Evolutionary conservation across 331 rosid genomes (phyloP).

Genomic region (Erythrophleum ivorense): DNA sequence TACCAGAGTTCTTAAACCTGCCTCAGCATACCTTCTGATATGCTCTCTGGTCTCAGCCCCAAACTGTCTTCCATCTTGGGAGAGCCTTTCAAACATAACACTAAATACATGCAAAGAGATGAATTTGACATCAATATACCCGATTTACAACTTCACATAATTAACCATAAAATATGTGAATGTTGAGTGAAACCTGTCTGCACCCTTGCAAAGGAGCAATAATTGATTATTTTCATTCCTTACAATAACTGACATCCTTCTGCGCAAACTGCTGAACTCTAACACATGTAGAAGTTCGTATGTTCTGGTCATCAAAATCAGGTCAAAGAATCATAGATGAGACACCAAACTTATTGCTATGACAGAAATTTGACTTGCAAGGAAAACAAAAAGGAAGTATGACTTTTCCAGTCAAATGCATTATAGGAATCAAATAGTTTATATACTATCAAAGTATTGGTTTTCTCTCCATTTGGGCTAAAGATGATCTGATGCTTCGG

Average conservation of each 20-base stretch:
- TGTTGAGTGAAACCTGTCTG: slow-evolving; percentile 73
- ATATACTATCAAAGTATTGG: not conserved
- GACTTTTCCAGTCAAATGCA: not conserved
- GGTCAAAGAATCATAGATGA: slow-evolving; percentile 24
- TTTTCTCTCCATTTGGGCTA: not conserved
- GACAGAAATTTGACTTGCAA: not conserved
- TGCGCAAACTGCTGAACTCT: slow-evolving; percentile 88
- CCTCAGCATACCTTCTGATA: slow-evolving; percentile 74
- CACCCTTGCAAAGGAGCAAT: slow-evolving; percentile 85
- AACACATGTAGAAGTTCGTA: slow-evolving; percentile 73
- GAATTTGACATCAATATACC: slow-evolving; percentile 35
- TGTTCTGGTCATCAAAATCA: slow-evolving; percentile 51
- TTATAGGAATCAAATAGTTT: not conserved
- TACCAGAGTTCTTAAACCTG: slow-evolving; percentile 87
- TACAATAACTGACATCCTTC: slow-evolving; percentile 89
- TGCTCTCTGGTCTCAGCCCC: slow-evolving; percentile 75
- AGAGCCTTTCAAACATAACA: slow-evolving; percentile 76
- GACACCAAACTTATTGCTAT: slow-evolving; percentile 5
- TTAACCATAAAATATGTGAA: slow-evolving; percentile 30
- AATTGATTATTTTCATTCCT: slow-evolving; percentile 62
- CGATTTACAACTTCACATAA: slow-evolving; percentile 38
- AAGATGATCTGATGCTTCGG: slow-evolving; percentile 1
- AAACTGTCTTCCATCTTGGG: slow-evolving; percentile 64
- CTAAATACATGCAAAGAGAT: slow-evolving; percentile 52
- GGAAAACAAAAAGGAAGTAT: slow-evolving; percentile 4